Base-by-base conservation (phyloP, 805 yeast species). In the Hanseniaspora pseudoguilliermondii region DNA sequence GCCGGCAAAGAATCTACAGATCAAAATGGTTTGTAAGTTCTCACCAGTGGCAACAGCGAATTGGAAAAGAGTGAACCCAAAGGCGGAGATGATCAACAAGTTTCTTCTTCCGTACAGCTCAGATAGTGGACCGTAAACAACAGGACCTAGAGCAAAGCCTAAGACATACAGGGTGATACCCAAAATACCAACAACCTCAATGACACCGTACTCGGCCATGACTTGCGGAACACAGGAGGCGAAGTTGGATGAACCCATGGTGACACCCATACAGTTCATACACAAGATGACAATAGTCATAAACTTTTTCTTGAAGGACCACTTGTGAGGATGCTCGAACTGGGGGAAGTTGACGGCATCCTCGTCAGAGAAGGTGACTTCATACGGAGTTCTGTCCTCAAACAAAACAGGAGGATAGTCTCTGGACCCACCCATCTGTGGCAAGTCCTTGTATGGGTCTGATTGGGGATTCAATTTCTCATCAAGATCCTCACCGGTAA, bases 71-170 rank as follows among this genome's bases (percentile, higher is more conserved):
- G 76, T 71, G 64, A 78, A 77, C 1, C 83, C 78, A 43, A 86
- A 71, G 4, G 76, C 67, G 5, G 89, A 78, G 3, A 80, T 59
- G 2, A 84, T 60, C 55, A 85, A 63, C 16, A 86, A 81, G 18
- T 76, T 68, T 66, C 78, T 78, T 68, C 95, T 78, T 55, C 95
- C 93, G 61, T 75, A 82, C 39, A 83, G 63, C 66, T 85, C 95
- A n/a, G 91, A 83, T 39, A 85, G 66, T 5, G 95, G 96, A 27
- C 93, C 96, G 88, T 93, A 90, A 39, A 87, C 64, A 51, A 90
- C 73, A 3, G 97, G 97, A 20, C 97, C 96, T 0, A 87, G 77
- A 0, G 96, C 97, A 69, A 89, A 91, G 11, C 97, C 97, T 43
- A 88, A 68, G n/a, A 90, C 96, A 63, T 80, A 90, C 27, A 89